Conservation (phyloP, 148 eudicot species). For the Vaccinium darrowii region DNA sequence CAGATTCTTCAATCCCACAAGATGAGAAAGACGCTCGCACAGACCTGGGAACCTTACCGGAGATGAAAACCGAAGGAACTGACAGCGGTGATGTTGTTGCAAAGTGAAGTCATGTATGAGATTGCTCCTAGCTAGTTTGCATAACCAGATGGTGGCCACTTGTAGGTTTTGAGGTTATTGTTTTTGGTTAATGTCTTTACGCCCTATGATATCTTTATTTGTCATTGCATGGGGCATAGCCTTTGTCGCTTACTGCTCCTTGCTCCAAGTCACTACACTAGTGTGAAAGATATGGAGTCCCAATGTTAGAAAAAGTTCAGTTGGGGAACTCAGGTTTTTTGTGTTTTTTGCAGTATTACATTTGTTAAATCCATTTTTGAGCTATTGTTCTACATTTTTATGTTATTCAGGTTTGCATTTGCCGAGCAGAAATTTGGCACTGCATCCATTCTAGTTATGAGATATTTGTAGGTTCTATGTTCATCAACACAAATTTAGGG, state of each 20-base stretch:
- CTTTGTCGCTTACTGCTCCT: background rate
- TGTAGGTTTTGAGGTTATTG: background rate
- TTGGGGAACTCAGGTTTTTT: background rate
- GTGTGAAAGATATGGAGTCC: constrained; percentile 2
- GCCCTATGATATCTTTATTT: background rate
- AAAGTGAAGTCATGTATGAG: constrained; percentile 26
- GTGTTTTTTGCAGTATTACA: background rate
- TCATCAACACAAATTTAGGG: background rate
- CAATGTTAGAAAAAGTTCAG: background rate
- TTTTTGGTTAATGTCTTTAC: background rate
- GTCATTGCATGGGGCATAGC: background rate
- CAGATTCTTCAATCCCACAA: constrained; percentile 42
- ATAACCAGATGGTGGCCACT: background rate
- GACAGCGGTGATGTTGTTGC: constrained; percentile 40
- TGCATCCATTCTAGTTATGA: background rate
- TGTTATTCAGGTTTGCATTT: background rate
- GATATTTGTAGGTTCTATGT: background rate
- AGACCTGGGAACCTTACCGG: constrained; percentile 60
- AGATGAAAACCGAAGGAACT: constrained; percentile 36
- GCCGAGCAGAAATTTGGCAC: background rate
- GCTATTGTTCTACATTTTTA: background rate
- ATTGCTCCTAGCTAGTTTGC: background rate
- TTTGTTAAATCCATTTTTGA: background rate
- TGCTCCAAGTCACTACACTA: background rate
- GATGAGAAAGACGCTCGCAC: constrained; percentile 53